These are phyloP conservation scores for Rubus parviflorus DNA, from an alignment of 306 rosid species.

Conservation along the genomic window DNA sequence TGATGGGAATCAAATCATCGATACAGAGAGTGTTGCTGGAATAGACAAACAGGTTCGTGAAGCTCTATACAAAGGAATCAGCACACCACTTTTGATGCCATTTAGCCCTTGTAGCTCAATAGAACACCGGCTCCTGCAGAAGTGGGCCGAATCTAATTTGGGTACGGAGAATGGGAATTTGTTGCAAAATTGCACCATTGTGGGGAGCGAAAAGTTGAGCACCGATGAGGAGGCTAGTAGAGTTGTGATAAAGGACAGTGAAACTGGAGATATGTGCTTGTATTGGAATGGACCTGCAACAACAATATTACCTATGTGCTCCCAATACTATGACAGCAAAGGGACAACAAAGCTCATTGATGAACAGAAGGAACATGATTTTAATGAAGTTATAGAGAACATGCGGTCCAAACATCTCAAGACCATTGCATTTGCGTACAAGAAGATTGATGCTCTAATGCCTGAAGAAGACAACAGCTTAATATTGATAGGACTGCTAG, in stretches of 20 bases:
- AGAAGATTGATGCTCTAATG: neutral
- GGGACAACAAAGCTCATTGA: neutral
- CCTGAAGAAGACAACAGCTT: constrained; percentile 1
- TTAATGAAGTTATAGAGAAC: neutral
- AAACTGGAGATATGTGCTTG: neutral
- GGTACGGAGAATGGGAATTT: neutral
- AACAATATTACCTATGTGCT: constrained; percentile 19
- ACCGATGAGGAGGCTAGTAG: constrained; percentile 18
- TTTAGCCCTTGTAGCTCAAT: neutral
- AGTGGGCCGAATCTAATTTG: constrained; percentile 23
- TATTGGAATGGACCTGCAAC: constrained; percentile 23
- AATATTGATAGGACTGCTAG: constrained; percentile 14
- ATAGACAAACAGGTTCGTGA: neutral
- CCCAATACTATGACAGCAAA: neutral
- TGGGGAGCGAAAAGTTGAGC: neutral
- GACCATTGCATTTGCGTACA: constrained; percentile 21
- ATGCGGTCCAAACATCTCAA: constrained; percentile 8
- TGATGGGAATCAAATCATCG: constrained; percentile 2
- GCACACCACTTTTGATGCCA: neutral
- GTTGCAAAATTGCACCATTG: neutral
- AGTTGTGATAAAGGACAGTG: constrained; percentile 1
- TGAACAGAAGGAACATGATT: neutral
- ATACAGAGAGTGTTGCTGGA: too few relatives aligned
- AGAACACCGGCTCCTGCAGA: constrained; percentile 7
- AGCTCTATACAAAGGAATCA: constrained; percentile 11